Evolutionary conservation across 768 basidiomycete species (phyloP), one percentile per base, ranked within the genome.

Genomic region (Glaciozyma antarctica): DNA sequence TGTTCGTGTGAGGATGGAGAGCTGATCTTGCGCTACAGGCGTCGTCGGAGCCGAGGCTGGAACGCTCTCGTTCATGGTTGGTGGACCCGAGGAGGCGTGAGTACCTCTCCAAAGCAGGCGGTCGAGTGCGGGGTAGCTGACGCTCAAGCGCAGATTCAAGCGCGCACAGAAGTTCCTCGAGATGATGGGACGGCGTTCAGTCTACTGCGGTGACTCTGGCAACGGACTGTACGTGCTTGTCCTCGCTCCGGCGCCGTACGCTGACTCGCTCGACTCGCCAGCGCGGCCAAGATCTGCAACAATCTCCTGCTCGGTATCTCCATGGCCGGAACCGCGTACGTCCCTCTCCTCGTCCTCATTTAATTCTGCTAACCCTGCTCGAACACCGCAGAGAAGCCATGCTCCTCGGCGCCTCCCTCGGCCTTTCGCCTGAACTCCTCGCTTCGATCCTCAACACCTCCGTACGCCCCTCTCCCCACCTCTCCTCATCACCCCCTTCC

Each of bases 1-100:
- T 22, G 32, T 28, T 58, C 62, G 30, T 24, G 58, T 60, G 57
- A 34, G 63, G 61, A 47, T 32, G 34, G 32, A 54, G 52, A n/a
- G 13, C 53, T 24, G 13, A 22, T 41, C 34, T 45, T 12, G 38
- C 58, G 21, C 47, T 43, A 38, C 38, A 58, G 57, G 90, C 43
- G 88, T 90, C 15, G 79, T 86, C 19, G 93, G 90, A 38, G 93
- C 93, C 15, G 85, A 85, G 74, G 88, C 88, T 21, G 92, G 85
- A 30, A 88, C 88, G 2, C 80, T 97, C 26, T 86, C 90, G 6
- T 95, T 98, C 80, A 86, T 98, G 57, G 88, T 93, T 24, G 93
- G 93, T 19, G 90, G 90, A 2, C 80, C 83, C 6, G 77, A 82
- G 45, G 73, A 78, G 16, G 80, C 83, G 24, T 90, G 43, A 52